Conservation (phyloP, 2,329 filamentous ascomycete species). For the Exophiala mesophila region DNA sequence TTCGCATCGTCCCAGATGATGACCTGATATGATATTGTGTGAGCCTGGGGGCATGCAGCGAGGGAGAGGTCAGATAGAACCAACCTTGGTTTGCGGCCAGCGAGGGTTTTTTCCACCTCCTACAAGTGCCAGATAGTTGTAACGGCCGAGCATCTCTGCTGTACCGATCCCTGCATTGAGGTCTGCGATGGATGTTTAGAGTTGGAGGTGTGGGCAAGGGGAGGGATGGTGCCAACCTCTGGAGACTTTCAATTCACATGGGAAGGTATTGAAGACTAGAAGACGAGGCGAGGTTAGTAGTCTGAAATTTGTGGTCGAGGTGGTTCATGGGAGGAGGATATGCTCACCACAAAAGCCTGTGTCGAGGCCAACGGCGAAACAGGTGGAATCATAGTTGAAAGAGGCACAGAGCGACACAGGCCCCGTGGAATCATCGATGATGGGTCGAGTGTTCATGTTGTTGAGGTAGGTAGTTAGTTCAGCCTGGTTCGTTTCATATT, state of each 20-base stretch:
- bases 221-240: slow-evolving; percentile 43
- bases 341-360: slow-evolving; percentile 77
- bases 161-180: slow-evolving; percentile 78
- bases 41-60: slow-evolving; percentile 1
- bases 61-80: slow-evolving; percentile 1
- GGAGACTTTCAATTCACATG: slow-evolving; percentile 63
- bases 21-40: slow-evolving; percentile 38
- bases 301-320: too few species aligned
- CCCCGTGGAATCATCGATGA: slow-evolving; percentile 71
- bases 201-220: not conserved
- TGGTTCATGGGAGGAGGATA: too few species aligned
- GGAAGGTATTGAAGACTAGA: slow-evolving; percentile 67
- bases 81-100: slow-evolving; percentile 78
- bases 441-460: slow-evolving; percentile 80
- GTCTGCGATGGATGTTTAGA: slow-evolving; percentile 41
- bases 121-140: slow-evolving; percentile 83
- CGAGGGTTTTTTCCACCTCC: slow-evolving; percentile 82
- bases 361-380: slow-evolving; percentile 82
- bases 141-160: slow-evolving; percentile 79
- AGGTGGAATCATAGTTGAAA: slow-evolving; percentile 80
- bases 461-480: too few species aligned
- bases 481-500: too few species aligned
- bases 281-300: too few species aligned
- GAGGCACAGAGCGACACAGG: slow-evolving; percentile 74
- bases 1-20: slow-evolving; percentile 90